phyloP scores from a whole-genome alignment of 148 eudicot species.

The Diospyros kaki region DNA sequence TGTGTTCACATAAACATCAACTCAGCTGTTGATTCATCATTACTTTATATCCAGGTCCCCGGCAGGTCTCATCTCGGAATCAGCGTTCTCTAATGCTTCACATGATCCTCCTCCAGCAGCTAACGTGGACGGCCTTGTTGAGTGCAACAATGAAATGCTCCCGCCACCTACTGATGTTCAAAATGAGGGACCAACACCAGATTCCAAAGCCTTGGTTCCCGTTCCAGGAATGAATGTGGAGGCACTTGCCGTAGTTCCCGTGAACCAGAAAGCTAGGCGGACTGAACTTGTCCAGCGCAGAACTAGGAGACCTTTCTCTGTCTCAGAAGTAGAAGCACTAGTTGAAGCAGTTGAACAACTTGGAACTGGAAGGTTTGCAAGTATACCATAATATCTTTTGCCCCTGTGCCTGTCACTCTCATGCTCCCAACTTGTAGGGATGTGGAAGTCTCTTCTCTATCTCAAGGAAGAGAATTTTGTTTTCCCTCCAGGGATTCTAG shows the following conservation, averaged over 20 bases:
- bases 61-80: slow-evolving; percentile 23
- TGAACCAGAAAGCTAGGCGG: slow-evolving; percentile 51
- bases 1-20: not conserved
- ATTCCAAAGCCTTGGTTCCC: slow-evolving; percentile 63
- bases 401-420: slow-evolving; percentile 3
- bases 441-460: not conserved
- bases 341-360: slow-evolving; percentile 95
- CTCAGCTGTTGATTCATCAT: not conserved
- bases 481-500: not conserved
- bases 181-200: slow-evolving; percentile 29
- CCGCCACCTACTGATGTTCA: slow-evolving; percentile 34
- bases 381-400: not conserved
- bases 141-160: slow-evolving; percentile 37
- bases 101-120: slow-evolving; percentile 26
- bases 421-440: not conserved
- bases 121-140: slow-evolving; percentile 33
- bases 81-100: slow-evolving; percentile 22
- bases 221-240: slow-evolving; percentile 44
- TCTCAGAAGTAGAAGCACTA: slow-evolving; percentile 88
- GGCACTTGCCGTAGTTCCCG: slow-evolving; percentile 66
- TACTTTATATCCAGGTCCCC: slow-evolving; percentile 20
- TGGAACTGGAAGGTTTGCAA: slow-evolving; percentile 92
- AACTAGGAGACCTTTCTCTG: slow-evolving; percentile 90
- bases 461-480: not conserved
- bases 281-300: slow-evolving; percentile 87